phyloP scores from a whole-genome alignment of 2,329 filamentous ascomycete species.

The Beauveria scarabaeidicola region DNA sequence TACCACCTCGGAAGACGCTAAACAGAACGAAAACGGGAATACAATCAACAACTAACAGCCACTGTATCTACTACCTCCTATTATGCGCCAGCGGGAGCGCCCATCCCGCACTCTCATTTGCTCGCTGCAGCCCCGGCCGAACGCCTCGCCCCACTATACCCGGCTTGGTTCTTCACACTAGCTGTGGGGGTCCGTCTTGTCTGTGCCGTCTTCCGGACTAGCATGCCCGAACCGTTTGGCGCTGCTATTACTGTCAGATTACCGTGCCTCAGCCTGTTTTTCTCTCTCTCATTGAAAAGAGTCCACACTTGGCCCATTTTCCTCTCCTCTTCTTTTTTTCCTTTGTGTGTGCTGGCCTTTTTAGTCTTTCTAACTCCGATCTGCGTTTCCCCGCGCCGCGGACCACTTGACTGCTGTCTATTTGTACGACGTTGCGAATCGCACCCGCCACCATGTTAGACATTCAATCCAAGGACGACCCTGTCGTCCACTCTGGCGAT shows the following conservation, averaged over 20 bases:
- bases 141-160: constrained; percentile 2
- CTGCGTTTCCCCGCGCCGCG: background rate
- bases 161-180: background rate
- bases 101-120: background rate
- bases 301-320: background rate
- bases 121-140: background rate
- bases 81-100: background rate
- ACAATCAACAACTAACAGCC: background rate
- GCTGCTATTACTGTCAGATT: background rate
- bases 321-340: too few relatives aligned
- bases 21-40: background rate
- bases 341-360: background rate
- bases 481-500: background rate
- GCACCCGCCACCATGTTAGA: background rate
- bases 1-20: background rate
- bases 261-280: background rate
- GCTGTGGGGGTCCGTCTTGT: background rate
- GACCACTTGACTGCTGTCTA: background rate
- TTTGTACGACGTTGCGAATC: background rate
- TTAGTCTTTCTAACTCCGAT: background rate
- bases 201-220: background rate
- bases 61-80: background rate
- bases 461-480: constrained; percentile 7
- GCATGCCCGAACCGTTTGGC: background rate
- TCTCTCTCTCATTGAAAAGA: too few relatives aligned